Evolutionary conservation across 306 rosid genomes (phyloP).

Genomic region (Dalbergia oliveri): DNA sequence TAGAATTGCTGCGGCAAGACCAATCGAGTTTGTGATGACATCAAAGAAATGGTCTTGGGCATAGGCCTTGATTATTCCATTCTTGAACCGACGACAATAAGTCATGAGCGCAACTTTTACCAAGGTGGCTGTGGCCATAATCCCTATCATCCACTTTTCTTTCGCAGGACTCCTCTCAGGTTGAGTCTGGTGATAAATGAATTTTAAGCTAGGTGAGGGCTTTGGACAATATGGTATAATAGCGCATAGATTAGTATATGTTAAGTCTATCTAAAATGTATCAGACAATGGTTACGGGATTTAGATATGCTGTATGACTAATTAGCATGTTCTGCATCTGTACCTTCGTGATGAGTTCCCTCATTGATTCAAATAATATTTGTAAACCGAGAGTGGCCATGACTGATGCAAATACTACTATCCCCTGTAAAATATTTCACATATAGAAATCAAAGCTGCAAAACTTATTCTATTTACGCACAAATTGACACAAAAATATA

Average conservation of each 20-base stretch:
- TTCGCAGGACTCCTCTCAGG: constrained; percentile 72
- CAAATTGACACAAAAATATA: background rate
- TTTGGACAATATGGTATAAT: background rate
- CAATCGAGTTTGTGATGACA: constrained; percentile 85
- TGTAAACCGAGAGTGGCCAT: constrained; percentile 97
- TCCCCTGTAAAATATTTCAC: constrained; percentile 65
- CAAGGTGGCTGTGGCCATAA: constrained; percentile 73
- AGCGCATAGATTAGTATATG: background rate
- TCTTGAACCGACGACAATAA: constrained; percentile 84
- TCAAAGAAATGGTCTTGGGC: constrained; percentile 96
- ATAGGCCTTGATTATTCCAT: constrained; percentile 84
- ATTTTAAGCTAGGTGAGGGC: background rate
- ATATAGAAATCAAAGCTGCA: constrained; percentile 2
- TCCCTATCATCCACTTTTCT: constrained; percentile 91
- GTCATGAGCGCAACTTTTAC: constrained; percentile 68
- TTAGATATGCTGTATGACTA: background rate
- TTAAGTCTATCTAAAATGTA: background rate
- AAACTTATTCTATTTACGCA: background rate
- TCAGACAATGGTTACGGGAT: background rate
- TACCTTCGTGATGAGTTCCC: constrained; percentile 75
- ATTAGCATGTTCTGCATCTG: background rate
- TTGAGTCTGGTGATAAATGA: constrained; percentile 58
- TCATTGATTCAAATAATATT: constrained; percentile 80
- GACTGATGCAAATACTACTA: constrained; percentile 88
- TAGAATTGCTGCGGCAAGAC: constrained; percentile 75